These are phyloP conservation scores for Pseudocercospora cruenta DNA, from an alignment of 2,329 filamentous ascomycete genomes.

Conservation along the genomic window DNA sequence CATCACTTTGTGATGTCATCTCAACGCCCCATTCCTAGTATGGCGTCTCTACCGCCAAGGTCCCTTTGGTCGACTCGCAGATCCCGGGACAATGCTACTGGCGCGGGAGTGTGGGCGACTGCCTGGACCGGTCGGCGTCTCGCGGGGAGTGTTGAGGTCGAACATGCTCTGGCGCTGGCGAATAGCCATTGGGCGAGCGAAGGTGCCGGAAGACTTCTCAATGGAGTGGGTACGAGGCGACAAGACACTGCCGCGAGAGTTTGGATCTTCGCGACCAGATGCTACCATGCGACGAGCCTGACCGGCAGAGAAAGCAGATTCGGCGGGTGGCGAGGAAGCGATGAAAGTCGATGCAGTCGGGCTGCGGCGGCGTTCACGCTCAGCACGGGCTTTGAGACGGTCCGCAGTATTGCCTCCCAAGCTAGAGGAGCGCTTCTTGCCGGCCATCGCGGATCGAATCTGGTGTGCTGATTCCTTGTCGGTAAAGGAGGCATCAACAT, in stretches of 20 bases:
- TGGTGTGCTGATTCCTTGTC: constrained; percentile 34
- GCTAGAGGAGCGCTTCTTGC: constrained; percentile 46
- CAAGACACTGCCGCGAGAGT: constrained; percentile 53
- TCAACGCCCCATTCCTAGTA: background rate
- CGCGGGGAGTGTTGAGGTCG: constrained; percentile 21
- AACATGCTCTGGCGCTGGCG: constrained; percentile 27
- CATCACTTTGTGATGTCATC: background rate
- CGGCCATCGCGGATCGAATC: constrained; percentile 54
- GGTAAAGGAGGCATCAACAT: constrained; percentile 24
- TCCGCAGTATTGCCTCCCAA: constrained; percentile 41
- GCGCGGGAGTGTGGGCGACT: constrained; percentile 18
- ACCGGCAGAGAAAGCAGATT: constrained; percentile 66
- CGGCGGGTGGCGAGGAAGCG: constrained; percentile 55
- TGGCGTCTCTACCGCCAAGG: constrained; percentile 16
- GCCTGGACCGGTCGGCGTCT: constrained; percentile 14
- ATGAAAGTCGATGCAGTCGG: constrained; percentile 50
- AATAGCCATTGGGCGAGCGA: constrained; percentile 15
- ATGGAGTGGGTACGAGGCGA: constrained; percentile 64
- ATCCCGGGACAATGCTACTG: constrained; percentile 19
- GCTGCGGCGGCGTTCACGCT: constrained; percentile 58
- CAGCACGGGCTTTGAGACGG: constrained; percentile 39
- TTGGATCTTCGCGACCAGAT: constrained; percentile 59
- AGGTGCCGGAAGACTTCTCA: constrained; percentile 49
- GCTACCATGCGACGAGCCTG: constrained; percentile 70
- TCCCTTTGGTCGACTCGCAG: constrained; percentile 14